Evolutionary conservation across 768 basidiomycete species (phyloP), one percentile per base, ranked within the genome.

Genomic region (Leccinum longicurvipes): DNA sequence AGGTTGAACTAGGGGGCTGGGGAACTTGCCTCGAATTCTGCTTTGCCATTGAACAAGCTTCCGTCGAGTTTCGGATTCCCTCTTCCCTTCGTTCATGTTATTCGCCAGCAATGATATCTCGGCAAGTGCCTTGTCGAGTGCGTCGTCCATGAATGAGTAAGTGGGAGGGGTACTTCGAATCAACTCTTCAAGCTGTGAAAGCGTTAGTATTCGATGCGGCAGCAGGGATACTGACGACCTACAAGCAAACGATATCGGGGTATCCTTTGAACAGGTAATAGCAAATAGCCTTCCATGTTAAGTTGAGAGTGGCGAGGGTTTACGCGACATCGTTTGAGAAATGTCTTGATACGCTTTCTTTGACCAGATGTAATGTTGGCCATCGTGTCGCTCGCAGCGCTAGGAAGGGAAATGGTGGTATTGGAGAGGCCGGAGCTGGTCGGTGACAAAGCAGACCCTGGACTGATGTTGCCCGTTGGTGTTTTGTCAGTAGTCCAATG

Each of bases 11-110:
- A 99, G 77, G n/a, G 97, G 95, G 56, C 93, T 95, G 8, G 93
- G 94, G 71, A 97, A 98, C 67, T 84, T 90, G 19, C 93, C 91
- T 36, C 87, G 80, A 64, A 99, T 98, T 62, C 92, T 81, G 32
- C 85, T 66, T 73, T 94, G 93, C 91, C 91, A 94, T 66, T 89
- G 85, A 17, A 98, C 90, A 24, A 98, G 83, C 67, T 93, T 91
- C 46, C 87, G 82, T 21, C 97, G 81, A 1, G 91, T 94, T 73
- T 99, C 97, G 2, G 93, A 82, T 63, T 98, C 95, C 2, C 97
- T 85, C 71, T 98, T 98, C 59, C 93, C 93, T 74, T 99, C 97
- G 71, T 99, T 99, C 91, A 99, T 97, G 65, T 91, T 90, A 49
- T 84, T 91, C 3, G 97, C 94, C 49, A 98, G 74, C 12, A 83